Conservation (phyloP, 2,329 filamentous ascomycete species). For the Pseudogymnoascus sp. region DNA sequence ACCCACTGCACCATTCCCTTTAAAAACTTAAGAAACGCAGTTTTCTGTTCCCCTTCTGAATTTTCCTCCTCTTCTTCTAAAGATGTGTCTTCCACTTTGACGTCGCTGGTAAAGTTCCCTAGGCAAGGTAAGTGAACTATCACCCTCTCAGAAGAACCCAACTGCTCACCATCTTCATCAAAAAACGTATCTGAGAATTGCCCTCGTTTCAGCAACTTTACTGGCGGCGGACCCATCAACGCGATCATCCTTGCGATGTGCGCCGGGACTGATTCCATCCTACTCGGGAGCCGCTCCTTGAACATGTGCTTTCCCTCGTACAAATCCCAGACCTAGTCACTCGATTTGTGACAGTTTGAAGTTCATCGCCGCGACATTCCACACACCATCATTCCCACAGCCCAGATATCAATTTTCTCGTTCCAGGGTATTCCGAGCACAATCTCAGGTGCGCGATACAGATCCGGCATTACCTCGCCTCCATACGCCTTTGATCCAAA, state of each 20-base stretch:
- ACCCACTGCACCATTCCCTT: conserved; percentile 29
- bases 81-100: conserved; percentile 12
- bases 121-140: not conserved
- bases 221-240: conserved; percentile 34
- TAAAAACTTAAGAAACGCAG: conserved; percentile 27
- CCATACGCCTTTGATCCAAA: conserved; percentile 15
- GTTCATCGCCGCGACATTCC: not conserved
- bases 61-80: conserved; percentile 18
- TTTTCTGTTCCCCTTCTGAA: conserved; percentile 26
- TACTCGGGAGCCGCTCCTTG: conserved; percentile 2
- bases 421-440: conserved; percentile 19
- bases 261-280: conserved; percentile 27
- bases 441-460: conserved; percentile 24
- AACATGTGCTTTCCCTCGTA: conserved; percentile 16
- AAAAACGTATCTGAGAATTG: conserved; percentile 10
- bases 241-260: conserved; percentile 37
- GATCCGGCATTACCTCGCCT: conserved; percentile 20
- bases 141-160: not conserved
- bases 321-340: conserved; percentile 13
- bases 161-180: conserved; percentile 12
- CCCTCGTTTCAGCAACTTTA: conserved; percentile 21
- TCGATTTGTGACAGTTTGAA: not conserved
- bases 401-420: conserved; percentile 25
- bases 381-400: conserved; percentile 22
- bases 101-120: conserved; percentile 13